phyloP scores from a whole-genome alignment of 2,329 filamentous ascomycete species.

The Thelonectria discophora region DNA sequence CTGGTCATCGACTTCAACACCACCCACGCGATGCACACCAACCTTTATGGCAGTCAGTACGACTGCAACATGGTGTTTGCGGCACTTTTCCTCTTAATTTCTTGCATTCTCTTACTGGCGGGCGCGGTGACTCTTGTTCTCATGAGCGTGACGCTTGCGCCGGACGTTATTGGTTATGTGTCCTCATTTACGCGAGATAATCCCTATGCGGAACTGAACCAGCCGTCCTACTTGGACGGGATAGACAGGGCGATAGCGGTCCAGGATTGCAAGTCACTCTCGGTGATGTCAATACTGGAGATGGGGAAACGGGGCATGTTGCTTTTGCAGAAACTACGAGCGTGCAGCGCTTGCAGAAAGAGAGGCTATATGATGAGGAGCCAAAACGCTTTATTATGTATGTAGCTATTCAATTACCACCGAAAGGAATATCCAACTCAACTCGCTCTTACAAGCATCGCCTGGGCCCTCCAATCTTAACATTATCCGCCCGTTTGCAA shows the following conservation, averaged over 20 bases:
- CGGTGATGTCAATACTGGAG: neutral
- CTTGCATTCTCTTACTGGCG: conserved; percentile 1
- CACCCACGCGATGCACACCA: neutral
- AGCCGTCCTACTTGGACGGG: neutral
- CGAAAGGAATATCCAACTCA: too few species aligned
- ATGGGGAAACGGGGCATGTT: conserved; percentile 1
- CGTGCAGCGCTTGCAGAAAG: neutral
- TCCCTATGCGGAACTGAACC: neutral
- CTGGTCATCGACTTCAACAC: neutral
- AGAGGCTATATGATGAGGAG: neutral
- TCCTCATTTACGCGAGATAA: conserved; percentile 11
- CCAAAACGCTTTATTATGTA: too few species aligned
- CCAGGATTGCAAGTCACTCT: neutral
- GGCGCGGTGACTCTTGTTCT: neutral
- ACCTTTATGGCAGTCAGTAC: neutral
- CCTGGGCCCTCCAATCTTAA: too few species aligned
- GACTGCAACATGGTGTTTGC: conserved; percentile 1
- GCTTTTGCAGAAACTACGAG: neutral
- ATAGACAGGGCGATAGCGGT: conserved; percentile 4
- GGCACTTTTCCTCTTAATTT: neutral
- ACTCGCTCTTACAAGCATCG: too few species aligned
- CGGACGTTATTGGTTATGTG: conserved; percentile 12
- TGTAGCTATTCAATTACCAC: too few species aligned
- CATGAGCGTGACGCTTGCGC: conserved; percentile 11
- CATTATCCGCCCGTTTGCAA: too few species aligned